phyloP scores from a whole-genome alignment of 306 rosid species.

The Fagus sylvatica region DNA sequence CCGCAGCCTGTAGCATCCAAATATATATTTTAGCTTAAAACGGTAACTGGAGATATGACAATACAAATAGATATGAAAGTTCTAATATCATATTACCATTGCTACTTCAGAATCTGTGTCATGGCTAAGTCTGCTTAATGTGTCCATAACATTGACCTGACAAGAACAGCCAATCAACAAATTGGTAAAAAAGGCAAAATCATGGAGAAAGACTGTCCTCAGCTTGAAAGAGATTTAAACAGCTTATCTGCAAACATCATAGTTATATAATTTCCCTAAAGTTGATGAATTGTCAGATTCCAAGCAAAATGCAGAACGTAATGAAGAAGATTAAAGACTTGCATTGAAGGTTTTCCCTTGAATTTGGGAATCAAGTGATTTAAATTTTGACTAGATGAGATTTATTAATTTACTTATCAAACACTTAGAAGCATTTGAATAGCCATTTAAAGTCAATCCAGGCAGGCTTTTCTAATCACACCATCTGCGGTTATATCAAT shows the following conservation, averaged over 20 bases:
- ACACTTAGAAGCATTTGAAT: not conserved
- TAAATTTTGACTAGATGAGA: not conserved
- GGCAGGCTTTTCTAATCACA: not conserved
- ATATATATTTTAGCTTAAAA: slow-evolving; percentile 17
- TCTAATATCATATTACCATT: slow-evolving; percentile 58
- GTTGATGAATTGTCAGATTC: not conserved
- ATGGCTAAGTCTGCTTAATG: slow-evolving; percentile 92
- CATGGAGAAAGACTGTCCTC: not conserved
- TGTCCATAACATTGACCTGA: slow-evolving; percentile 99
- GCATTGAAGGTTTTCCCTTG: not conserved
- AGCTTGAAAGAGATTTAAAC: not conserved
- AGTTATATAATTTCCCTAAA: not conserved
- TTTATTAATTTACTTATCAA: not conserved
- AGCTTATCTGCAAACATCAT: not conserved
- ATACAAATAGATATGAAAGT: slow-evolving; percentile 2
- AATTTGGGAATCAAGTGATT: not conserved
- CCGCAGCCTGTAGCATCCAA: slow-evolving; percentile 78
- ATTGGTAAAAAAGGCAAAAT: slow-evolving; percentile 18
- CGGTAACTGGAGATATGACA: slow-evolving; percentile 12
- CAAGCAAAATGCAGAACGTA: not conserved
- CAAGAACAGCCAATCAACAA: slow-evolving; percentile 19
- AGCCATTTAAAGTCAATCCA: not conserved
- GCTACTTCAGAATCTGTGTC: slow-evolving; percentile 99
- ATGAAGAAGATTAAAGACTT: not conserved
- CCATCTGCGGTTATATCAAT: not conserved